A percentile compares a stretch with the other conserved stretches of the same genome.
These are phyloP conservation scores for Zymoseptoria ardabiliae DNA, from an alignment of 2,329 filamentous ascomycete species.

Conservation along the genomic window DNA sequence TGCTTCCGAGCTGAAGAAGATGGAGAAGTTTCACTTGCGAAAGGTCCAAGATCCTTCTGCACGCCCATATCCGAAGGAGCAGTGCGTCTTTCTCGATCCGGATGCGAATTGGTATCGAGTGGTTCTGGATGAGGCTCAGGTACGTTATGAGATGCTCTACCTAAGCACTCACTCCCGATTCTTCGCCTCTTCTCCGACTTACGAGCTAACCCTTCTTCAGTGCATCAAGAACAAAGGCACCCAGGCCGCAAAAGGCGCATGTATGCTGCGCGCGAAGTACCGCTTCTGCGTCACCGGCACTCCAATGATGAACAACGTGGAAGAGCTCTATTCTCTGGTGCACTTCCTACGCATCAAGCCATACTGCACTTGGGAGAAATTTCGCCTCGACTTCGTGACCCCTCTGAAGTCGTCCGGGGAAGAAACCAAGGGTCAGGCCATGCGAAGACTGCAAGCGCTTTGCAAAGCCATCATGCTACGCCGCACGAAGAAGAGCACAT, in stretches of 20 bases:
- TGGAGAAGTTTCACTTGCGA: constrained; percentile 45
- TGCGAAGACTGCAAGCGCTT: constrained; percentile 65
- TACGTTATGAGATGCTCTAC: background rate
- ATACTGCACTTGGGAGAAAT: constrained; percentile 59
- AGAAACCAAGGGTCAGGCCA: constrained; percentile 39
- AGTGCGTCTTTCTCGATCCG: constrained; percentile 40
- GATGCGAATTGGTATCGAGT: constrained; percentile 57
- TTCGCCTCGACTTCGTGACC: constrained; percentile 51
- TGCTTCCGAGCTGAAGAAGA: constrained; percentile 57
- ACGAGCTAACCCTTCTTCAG: constrained; percentile 36
- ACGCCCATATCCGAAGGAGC: constrained; percentile 26
- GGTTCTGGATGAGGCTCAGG: constrained; percentile 63
- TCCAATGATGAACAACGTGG: constrained; percentile 80
- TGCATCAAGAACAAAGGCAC: constrained; percentile 70
- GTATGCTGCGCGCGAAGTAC: constrained; percentile 51
- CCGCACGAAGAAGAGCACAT: constrained; percentile 68
- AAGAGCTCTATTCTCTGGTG: constrained; percentile 70
- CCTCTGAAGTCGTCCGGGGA: constrained; percentile 42
- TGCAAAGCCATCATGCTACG: constrained; percentile 76
- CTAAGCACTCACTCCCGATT: too few relatives aligned
- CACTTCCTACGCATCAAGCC: constrained; percentile 70
- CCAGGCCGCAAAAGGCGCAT: constrained; percentile 53
- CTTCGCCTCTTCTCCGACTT: too few relatives aligned
- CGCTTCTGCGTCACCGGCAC: constrained; percentile 74
- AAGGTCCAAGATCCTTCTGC: constrained; percentile 39